Percentiles rank a stretch among this genome's conserved stretches.
Evolutionary conservation across 2,329 filamentous ascomycete genomes (phyloP).

Genomic region (Clonostachys solani): DNA sequence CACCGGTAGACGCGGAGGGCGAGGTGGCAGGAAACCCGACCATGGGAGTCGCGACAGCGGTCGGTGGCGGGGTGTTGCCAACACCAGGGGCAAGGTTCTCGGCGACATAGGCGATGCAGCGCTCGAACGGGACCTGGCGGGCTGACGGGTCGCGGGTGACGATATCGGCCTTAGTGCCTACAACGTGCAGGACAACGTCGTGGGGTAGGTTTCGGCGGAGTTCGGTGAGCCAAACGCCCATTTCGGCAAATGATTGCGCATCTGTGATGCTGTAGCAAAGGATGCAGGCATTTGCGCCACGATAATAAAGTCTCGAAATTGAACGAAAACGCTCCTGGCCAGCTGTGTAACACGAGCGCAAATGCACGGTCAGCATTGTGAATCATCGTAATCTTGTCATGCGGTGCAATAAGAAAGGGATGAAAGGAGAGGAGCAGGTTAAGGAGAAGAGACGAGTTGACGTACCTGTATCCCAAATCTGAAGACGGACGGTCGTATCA

Average conservation of each 20-base stretch:
- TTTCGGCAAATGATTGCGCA: conserved; percentile 79
- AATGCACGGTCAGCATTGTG: background rate
- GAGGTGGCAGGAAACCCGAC: conserved; percentile 11
- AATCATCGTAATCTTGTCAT: background rate
- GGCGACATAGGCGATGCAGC: conserved; percentile 92
- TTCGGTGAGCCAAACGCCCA: conserved; percentile 88
- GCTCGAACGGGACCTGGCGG: conserved; percentile 87
- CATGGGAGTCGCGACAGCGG: conserved; percentile 36
- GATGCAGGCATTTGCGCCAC: conserved; percentile 89
- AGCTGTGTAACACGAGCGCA: conserved; percentile 33
- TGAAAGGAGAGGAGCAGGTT: background rate
- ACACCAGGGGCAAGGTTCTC: conserved; percentile 78
- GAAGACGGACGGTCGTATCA: conserved; percentile 81
- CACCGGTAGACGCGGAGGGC: conserved; percentile 4
- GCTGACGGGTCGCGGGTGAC: conserved; percentile 76
- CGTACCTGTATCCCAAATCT: conserved; percentile 88
- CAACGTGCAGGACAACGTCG: conserved; percentile 86
- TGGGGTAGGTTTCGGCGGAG: conserved; percentile 72
- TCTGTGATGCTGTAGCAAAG: conserved; percentile 94
- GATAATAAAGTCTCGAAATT: conserved; percentile 94
- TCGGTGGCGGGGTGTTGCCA: conserved; percentile 63
- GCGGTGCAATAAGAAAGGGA: background rate
- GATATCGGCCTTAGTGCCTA: conserved; percentile 90
- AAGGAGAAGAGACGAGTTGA: conserved; percentile 1
- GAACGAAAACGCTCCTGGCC: conserved; percentile 94